Base-by-base conservation (phyloP, 352 stramenopile genomes). In the Globisporangium nagaii region DNA sequence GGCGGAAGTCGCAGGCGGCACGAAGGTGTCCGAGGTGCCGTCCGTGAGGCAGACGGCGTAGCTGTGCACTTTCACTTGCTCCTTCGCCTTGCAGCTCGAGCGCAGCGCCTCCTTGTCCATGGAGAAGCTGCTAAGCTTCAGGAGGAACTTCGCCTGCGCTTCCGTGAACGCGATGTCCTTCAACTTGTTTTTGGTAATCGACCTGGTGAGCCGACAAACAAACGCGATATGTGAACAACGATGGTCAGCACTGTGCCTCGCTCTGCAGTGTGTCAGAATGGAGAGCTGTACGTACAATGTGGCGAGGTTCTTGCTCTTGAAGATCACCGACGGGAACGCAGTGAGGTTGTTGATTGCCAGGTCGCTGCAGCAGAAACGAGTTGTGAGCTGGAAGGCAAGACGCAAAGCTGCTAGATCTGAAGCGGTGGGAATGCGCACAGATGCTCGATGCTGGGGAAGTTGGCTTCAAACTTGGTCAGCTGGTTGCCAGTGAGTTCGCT, bases 341-440 rank as follows among this genome's bases (percentile, higher is more conserved):
- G 11, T 53, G 46, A 53, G n/a, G 13, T 41, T 53, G 46, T 53
- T 53, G 30, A n/a, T 24, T 19, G 31, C 42, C 46, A 53, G 10
- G 20, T 53, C 46, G 22, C 46, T 53, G n/a, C 17, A 6, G 13
- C 19, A 41, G 2, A 17, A 8, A 15, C 2, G 8, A 31, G 9
- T 20, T 36, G 15, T n/a, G 20, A 15, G 15, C n/a, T n/a, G n/a
- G n/a, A 31, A 36, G 19, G 36, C n/a, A 46, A 4, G 40, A 32
- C 25, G 30, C 15, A 19, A 20, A n/a, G n/a, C n/a, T n/a, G n/a
- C n/a, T n/a, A n/a, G n/a, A n/a, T n/a, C n/a, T n/a, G n/a, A n/a
- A n/a, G n/a, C n/a, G n/a, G n/a, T n/a, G n/a, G n/a, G 20, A 39
- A 2, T 1, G 39, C 46, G 31, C 7, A 53, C 46, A 53, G 46